Base-by-base conservation (phyloP, 352 stramenopile genomes). In the Phytophthora tentaculata region DNA sequence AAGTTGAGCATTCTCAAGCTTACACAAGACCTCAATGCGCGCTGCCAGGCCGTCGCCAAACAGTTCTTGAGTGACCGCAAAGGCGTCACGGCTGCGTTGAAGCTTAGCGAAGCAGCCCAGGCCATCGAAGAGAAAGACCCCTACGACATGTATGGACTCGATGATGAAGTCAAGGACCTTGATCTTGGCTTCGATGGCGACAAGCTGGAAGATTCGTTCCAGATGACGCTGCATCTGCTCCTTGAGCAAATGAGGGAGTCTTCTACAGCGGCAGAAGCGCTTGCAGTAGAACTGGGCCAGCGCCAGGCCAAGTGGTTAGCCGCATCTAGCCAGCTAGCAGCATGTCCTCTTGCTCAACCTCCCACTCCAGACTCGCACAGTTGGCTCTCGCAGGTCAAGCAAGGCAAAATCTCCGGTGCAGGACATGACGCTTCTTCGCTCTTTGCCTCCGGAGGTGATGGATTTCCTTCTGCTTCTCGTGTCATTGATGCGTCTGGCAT, bases 351-450 rank as follows among this genome's bases (percentile, higher is more conserved):
- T 48, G 71, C 70, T 24, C 76, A 74, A 19, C 47, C 77, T 7
- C 69, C 83, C 1, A 89, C 81, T 0, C 70, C 77, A 1, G 86
- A 94, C 45, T 70, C 87, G 2, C 85, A 91, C 49, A 94, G 86
- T 41, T 94, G 86, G 86, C 73, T 92, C 2, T 73, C 74, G 1
- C 86, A 94, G 65, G 78, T 94, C 0, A 83, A 80, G 43, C 83
- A 93, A 67, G 86, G 86, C 1, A 93, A 93, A 68, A 87, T 94
- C 3, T 93, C 86, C 1, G 84, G 86, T 24, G 83, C 83, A 23
- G 86, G 86, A 0, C 60, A 88, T 14, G 84, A 93, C 67, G 71
- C 76, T 13, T 83, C 67, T 44, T 62, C 56, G 13, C 32, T 72
- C 0, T 75, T 75, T 61, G 54, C 65, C 0, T 45, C 45, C 22